Evolutionary conservation across 257 asterid species (phyloP).

Genomic region (Fraxinus anomala): DNA sequence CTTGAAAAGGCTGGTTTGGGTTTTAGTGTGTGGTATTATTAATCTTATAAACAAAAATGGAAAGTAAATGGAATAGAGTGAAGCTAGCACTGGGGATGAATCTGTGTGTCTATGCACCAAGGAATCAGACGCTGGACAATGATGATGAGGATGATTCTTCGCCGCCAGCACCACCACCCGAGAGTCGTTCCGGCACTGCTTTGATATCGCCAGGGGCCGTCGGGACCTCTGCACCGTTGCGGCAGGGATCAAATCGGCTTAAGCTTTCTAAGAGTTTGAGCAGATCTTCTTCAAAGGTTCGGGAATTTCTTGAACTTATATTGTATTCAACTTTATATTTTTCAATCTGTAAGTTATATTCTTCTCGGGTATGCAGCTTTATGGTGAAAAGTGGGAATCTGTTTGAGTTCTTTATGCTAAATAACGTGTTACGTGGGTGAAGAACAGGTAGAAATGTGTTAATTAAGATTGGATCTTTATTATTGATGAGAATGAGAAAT

Average conservation of each 20-base stretch:
- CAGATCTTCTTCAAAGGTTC: conserved; percentile 18
- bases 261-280: conserved; percentile 16
- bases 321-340: neutral
- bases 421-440: neutral
- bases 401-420: neutral
- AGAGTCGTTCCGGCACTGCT: neutral
- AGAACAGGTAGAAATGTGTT: neutral
- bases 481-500: neutral
- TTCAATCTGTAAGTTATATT: neutral
- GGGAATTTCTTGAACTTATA: neutral
- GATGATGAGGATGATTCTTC: neutral
- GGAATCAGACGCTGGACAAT: neutral
- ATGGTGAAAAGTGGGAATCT: neutral
- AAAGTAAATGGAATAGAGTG: conserved; percentile 15
- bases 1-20: neutral
- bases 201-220: neutral
- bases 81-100: conserved; percentile 19
- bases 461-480: neutral
- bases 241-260: neutral
- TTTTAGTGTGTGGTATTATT: neutral
- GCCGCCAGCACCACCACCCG: neutral
- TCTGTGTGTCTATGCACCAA: conserved; percentile 14
- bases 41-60: neutral
- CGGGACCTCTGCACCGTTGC: neutral
- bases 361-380: neutral